A percentile compares a stretch with the other conserved stretches of the same genome.
Conservation (phyloP, 2,329 filamentous ascomycete species). For the Sporothrix mexicana region DNA sequence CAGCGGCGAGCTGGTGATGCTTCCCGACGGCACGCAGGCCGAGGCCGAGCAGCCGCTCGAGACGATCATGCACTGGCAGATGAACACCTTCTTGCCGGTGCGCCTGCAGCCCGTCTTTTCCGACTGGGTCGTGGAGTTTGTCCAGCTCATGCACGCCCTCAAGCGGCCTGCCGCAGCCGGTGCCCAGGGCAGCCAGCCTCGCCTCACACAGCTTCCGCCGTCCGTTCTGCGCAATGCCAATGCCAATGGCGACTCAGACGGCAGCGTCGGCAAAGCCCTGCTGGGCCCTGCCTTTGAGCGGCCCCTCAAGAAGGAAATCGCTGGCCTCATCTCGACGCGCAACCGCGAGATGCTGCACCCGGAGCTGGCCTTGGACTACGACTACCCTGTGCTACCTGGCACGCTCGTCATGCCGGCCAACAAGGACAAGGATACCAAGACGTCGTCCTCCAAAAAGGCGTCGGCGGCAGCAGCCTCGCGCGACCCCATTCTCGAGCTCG, state of each 20-base stretch:
- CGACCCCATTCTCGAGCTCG: constrained; percentile 86
- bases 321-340: constrained; percentile 79
- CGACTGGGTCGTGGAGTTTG: constrained; percentile 93
- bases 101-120: constrained; percentile 84
- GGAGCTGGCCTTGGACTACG: constrained; percentile 84
- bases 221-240: constrained; percentile 49
- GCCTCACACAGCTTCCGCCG: constrained; percentile 62
- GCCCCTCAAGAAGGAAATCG: constrained; percentile 87
- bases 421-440: constrained; percentile 25
- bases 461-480: constrained; percentile 45
- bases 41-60: constrained; percentile 48
- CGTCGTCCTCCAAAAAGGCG: constrained; percentile 34
- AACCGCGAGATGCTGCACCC: constrained; percentile 88
- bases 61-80: constrained; percentile 98
- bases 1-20: constrained; percentile 55
- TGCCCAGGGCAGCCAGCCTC: constrained; percentile 54
- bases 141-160: constrained; percentile 87
- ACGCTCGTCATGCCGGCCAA: constrained; percentile 51
- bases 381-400: constrained; percentile 80
- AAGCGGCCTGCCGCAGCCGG: constrained; percentile 71
- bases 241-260: constrained; percentile 50
- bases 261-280: constrained; percentile 65
- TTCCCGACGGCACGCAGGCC: constrained; percentile 62
- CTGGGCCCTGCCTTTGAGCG: constrained; percentile 85
- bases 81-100: constrained; percentile 82